Evolutionary conservation across 2,329 filamentous ascomycete species (phyloP), one percentile per base, ranked within the genome.

Genomic region (Atkinsonella texensis): DNA sequence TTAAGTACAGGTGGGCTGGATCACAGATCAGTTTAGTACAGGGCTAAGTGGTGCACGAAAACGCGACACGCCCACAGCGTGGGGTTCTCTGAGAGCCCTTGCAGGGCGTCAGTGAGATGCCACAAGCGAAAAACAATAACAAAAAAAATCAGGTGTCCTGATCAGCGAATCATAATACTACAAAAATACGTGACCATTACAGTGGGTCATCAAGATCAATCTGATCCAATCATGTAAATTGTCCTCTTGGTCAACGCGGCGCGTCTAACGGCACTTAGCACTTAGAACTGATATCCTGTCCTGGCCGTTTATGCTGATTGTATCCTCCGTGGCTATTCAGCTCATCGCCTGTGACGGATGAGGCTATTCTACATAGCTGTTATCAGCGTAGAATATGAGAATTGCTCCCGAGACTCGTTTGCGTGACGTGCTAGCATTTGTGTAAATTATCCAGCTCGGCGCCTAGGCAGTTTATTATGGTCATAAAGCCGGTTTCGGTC

Each of bases 1-100:
- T 70, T 70, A 69, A 69, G 66, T 70, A 70, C 59, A 58, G 58
- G 65, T 64, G 63, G 65, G 61, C 65, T 64, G 58, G 55, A 57
- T 58, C 59, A 59, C 61, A 65, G 64, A 69, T 70, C 66, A 68
- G 63, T 65, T 62, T 0, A 43, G 40, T 39, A 23, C 15, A 54
- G 52, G 23, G 13, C 10, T 39, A 33, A 28, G 48, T 48, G 9
- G 46, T n/a, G 40, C 43, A n/a, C 42, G 15, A 46, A 42, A 47
- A 52, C 51, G 46, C 47, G 51, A 40, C 46, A 4, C 7, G 18
- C 23, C 5, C 31, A 7, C 13, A 20, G 31, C 23, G 10, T 18
- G 47, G 20, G 39, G 4, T 17, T 4, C 11, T 49, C n/a, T 48
- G n/a, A n/a, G n/a, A n/a, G n/a, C 20, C n/a, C 17, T n/a, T 17